Conservation (phyloP, 176 grass and related monocot genomes). For the Zoysia japonica region DNA sequence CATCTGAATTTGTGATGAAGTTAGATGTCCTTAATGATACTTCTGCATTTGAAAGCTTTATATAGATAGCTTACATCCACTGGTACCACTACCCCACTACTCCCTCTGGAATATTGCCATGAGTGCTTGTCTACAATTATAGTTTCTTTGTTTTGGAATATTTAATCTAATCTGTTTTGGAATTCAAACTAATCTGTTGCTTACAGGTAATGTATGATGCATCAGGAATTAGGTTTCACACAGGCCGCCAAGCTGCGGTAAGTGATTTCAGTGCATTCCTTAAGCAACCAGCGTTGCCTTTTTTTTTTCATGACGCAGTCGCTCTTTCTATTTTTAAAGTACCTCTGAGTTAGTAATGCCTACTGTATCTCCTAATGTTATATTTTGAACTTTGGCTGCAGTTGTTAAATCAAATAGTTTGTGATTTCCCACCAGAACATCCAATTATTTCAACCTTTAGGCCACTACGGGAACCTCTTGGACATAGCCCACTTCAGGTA, state of each 20-base stretch:
- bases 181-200: neutral
- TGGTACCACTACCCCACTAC: too few relatives aligned
- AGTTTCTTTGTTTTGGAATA: neutral
- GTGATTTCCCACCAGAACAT: slow-evolving; percentile 81
- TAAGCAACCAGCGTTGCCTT: neutral
- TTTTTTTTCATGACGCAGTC: neutral
- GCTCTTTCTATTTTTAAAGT: slow-evolving; percentile 16
- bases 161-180: neutral
- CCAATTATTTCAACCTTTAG: slow-evolving; percentile 78
- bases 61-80: slow-evolving; percentile 9
- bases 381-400: slow-evolving; percentile 44
- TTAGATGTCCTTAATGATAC: neutral
- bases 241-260: slow-evolving; percentile 97
- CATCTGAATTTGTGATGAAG: neutral
- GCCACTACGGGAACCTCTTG: slow-evolving; percentile 85
- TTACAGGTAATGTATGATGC: slow-evolving; percentile 99
- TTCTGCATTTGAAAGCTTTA: slow-evolving; percentile 6
- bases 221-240: slow-evolving; percentile 92
- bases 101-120: slow-evolving; percentile 2
- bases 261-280: slow-evolving; percentile 26
- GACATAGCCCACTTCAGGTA: slow-evolving; percentile 97
- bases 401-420: slow-evolving; percentile 97
- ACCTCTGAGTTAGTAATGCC: neutral
- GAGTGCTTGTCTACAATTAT: neutral
- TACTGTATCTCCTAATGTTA: slow-evolving; percentile 18